Evolutionary conservation across 805 yeast species (phyloP).

Genomic region (Candida sanyiensis): DNA sequence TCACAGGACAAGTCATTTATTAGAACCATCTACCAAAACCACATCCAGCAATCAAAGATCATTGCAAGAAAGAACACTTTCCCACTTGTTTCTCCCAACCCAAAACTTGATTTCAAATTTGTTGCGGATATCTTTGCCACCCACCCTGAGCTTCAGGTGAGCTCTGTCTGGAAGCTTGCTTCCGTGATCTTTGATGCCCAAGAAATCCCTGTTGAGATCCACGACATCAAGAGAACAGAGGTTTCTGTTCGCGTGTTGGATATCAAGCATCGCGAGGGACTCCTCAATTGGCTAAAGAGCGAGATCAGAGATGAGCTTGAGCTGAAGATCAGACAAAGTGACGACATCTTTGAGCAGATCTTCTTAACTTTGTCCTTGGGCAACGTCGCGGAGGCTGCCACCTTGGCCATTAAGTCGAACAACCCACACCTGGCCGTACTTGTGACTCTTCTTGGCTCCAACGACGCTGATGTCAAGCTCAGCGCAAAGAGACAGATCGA

Average conservation of each 20-base stretch:
- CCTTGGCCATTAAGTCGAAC: constrained; percentile 50
- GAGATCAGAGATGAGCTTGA: constrained; percentile 40
- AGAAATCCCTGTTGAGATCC: constrained; percentile 17
- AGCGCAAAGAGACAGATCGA: constrained; percentile 58
- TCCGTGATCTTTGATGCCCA: constrained; percentile 53
- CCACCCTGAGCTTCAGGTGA: constrained; percentile 23
- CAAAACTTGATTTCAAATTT: constrained; percentile 28
- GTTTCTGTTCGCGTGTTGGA: constrained; percentile 26
- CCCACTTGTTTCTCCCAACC: constrained; percentile 33
- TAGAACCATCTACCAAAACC: constrained; percentile 20
- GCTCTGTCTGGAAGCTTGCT: constrained; percentile 47
- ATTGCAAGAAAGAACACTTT: constrained; percentile 29
- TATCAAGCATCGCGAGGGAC: constrained; percentile 36
- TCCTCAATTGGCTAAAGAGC: constrained; percentile 54
- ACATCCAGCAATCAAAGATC: constrained; percentile 23
- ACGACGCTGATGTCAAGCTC: constrained; percentile 48
- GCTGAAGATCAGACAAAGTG: constrained; percentile 1
- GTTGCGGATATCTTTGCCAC: constrained; percentile 19
- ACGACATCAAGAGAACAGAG: constrained; percentile 19
- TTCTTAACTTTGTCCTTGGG: constrained; percentile 48
- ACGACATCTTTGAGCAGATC: constrained; percentile 45
- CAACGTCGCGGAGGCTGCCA: constrained; percentile 56
- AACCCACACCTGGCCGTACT: constrained; percentile 68
- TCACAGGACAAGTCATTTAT: constrained; percentile 12
- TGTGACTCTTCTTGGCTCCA: constrained; percentile 66